phyloP scores from a whole-genome alignment of 495 filamentous ascomycete species.

The Penicillium ucsense region DNA sequence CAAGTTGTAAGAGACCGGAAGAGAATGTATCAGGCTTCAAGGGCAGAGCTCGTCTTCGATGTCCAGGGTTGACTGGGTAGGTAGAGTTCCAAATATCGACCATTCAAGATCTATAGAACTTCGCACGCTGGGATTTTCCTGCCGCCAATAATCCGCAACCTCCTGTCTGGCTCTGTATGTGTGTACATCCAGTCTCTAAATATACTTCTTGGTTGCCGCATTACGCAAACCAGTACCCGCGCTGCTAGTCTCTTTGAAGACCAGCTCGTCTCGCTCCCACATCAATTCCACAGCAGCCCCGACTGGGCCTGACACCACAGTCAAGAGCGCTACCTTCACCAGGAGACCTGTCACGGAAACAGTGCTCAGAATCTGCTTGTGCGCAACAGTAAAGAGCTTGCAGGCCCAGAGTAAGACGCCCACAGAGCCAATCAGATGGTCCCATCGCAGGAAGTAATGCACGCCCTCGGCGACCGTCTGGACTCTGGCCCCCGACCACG shows the following conservation, averaged over 20 bases:
- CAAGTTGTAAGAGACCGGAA: not conserved
- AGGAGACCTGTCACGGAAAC: conserved; percentile 19
- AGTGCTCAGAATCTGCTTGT: conserved; percentile 25
- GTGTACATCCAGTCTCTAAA: not conserved
- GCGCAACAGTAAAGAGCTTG: conserved; percentile 29
- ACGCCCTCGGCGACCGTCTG: conserved; percentile 38
- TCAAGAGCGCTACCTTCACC: conserved; percentile 29
- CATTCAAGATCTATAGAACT: no score
- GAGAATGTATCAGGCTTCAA: not conserved
- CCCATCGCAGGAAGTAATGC: conserved; percentile 48
- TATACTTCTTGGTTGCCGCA: conserved; percentile 17
- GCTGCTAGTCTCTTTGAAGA: conserved; percentile 23
- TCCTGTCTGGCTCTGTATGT: no score
- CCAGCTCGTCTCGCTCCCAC: conserved; percentile 48
- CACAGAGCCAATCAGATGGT: conserved; percentile 43
- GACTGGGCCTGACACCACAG: conserved; percentile 37
- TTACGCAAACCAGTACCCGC: not conserved
- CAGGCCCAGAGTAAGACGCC: conserved; percentile 47
- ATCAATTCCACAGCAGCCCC: conserved; percentile 42
- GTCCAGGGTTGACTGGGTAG: no score
- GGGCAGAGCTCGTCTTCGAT: no score
- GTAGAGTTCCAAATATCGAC: no score
- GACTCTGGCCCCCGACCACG: conserved; percentile 29
- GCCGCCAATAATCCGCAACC: not conserved
- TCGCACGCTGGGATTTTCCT: not conserved